Conservation (phyloP, 495 filamentous ascomycete genomes). For the Parmelia sp. region DNA sequence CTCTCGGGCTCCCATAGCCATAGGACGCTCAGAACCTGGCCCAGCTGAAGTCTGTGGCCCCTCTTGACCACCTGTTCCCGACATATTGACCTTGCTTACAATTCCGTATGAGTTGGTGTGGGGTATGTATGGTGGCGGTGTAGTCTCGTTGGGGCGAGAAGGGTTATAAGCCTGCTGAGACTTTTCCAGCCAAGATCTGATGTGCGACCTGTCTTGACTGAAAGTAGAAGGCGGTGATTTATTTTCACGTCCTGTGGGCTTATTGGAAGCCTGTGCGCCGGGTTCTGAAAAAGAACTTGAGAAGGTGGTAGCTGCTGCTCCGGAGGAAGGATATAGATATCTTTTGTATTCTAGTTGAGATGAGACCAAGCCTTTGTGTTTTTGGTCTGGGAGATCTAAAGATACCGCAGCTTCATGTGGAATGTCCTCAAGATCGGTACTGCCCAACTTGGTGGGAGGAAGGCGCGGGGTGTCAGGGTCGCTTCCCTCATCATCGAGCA, state of each 20-base stretch:
- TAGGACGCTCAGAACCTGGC: neutral
- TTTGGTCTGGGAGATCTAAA: constrained; percentile 2
- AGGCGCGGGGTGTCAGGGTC: constrained; percentile 43
- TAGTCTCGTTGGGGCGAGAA: neutral
- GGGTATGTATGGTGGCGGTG: constrained; percentile 3
- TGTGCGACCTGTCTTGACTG: neutral
- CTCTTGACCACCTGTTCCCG: constrained; percentile 3
- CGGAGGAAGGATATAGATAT: neutral
- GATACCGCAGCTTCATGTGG: constrained; percentile 13
- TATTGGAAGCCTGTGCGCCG: neutral
- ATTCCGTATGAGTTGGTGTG: constrained; percentile 5
- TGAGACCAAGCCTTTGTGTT: neutral
- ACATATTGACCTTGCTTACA: neutral
- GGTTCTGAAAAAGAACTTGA: constrained; percentile 15
- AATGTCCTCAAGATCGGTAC: constrained; percentile 14
- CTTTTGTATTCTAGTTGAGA: constrained; percentile 1
- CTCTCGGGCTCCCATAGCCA: constrained; percentile 1
- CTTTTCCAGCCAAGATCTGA: constrained; percentile 3
- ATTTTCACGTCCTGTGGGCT: neutral
- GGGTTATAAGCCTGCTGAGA: constrained; percentile 3
- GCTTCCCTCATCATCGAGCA: constrained; percentile 9
- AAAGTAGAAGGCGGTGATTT: neutral
- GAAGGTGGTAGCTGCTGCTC: constrained; percentile 1
- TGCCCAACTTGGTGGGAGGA: constrained; percentile 30
- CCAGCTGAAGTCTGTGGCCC: neutral